Percentiles rank a stretch among this genome's conserved stretches.
phyloP scores from a whole-genome alignment of 352 stramenopile genomes.

The Globisporangium canariense region DNA sequence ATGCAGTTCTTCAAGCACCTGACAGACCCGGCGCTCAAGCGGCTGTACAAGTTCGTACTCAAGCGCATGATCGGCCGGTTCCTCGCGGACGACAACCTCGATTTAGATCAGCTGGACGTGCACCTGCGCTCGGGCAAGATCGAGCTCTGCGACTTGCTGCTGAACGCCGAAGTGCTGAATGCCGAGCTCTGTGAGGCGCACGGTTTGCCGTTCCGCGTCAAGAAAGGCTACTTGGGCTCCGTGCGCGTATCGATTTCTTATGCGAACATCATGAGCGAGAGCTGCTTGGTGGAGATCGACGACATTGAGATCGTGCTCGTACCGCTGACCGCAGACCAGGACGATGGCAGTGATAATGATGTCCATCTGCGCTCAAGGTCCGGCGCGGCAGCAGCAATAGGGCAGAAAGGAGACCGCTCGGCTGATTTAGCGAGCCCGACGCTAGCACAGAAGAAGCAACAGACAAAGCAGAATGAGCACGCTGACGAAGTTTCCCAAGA shows the following conservation, averaged over 20 bases:
- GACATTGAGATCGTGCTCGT: conserved; percentile 88
- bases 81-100: conserved; percentile 73
- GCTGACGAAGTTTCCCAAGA: conserved; percentile 83
- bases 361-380: background rate
- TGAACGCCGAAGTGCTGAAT: conserved; percentile 82
- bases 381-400: background rate
- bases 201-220: conserved; percentile 76
- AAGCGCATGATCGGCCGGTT: conserved; percentile 89
- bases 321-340: conserved; percentile 25
- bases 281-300: conserved; percentile 84
- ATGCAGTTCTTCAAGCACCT: conserved; percentile 90
- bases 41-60: conserved; percentile 89
- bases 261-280: conserved; percentile 86
- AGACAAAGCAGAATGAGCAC: conserved; percentile 29
- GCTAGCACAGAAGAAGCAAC: conserved; percentile 11
- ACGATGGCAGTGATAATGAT: conserved; percentile 15
- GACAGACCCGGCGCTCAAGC: conserved; percentile 87
- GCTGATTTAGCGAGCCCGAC: background rate
- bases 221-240: conserved; percentile 83
- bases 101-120: conserved; percentile 85
- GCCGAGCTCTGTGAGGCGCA: conserved; percentile 65
- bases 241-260: conserved; percentile 85
- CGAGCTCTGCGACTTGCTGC: conserved; percentile 77
- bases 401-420: conserved; percentile 9
- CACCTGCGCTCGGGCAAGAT: conserved; percentile 72